Percentiles rank a stretch among this genome's conserved stretches.
Conservation (phyloP, 2,329 filamentous ascomycete genomes). For the Aspergillus pseudonomiae region DNA sequence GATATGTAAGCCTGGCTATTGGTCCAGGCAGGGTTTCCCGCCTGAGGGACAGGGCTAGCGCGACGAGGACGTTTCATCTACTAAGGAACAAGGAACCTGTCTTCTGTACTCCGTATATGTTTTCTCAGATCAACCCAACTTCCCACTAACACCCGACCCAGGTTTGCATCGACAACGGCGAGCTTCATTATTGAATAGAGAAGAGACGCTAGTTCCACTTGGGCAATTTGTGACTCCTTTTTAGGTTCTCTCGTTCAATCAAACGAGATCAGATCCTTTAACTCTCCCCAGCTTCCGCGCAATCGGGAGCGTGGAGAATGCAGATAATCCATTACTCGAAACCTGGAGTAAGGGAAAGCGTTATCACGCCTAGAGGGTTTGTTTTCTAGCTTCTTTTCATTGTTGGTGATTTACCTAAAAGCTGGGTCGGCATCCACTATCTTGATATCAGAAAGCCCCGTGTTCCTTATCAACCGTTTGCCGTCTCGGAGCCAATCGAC, state of each 20-base stretch:
- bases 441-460: conserved; percentile 1
- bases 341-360: conserved; percentile 5
- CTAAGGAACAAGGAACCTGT: background rate
- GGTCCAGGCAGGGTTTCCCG: background rate
- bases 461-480: conserved; percentile 8
- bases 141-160: background rate
- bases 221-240: background rate
- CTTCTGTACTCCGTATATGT: background rate
- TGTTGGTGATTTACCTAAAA: conserved; percentile 1
- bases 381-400: background rate
- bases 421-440: background rate
- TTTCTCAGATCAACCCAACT: background rate
- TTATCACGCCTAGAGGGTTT: background rate
- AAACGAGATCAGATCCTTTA: background rate
- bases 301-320: background rate
- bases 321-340: conserved; percentile 1
- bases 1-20: background rate
- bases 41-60: background rate
- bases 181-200: background rate
- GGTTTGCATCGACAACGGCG: background rate
- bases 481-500: conserved; percentile 5
- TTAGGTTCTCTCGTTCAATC: background rate
- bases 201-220: background rate
- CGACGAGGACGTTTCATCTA: background rate
- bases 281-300: background rate